Evolutionary conservation across 2,329 filamentous ascomycete species (phyloP).

Genomic region (Colletotrichum sp.): DNA sequence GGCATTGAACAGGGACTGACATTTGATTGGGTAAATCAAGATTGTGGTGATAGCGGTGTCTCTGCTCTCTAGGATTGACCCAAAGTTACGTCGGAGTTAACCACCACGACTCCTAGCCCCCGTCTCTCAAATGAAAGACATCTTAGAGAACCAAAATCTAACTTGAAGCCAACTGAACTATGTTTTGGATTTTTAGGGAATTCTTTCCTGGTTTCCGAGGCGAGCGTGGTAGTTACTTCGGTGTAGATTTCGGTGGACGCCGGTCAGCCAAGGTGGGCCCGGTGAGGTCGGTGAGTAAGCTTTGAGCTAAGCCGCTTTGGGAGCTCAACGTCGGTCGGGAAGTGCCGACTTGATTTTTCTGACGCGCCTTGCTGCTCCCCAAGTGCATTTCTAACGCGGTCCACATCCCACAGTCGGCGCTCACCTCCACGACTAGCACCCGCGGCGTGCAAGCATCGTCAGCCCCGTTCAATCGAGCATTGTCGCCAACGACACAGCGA

Average conservation of each 20-base stretch:
- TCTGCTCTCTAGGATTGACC: background rate
- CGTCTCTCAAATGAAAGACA: background rate
- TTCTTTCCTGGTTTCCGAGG: background rate
- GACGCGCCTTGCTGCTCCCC: constrained; percentile 16
- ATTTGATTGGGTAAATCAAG: background rate
- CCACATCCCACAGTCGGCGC: constrained; percentile 13
- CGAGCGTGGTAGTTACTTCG: background rate
- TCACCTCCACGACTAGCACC: constrained; percentile 4
- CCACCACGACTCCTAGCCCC: background rate
- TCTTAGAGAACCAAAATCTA: rapidly evolving
- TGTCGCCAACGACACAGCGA: background rate
- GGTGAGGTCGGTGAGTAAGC: background rate
- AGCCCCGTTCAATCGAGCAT: background rate
- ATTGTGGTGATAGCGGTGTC: background rate
- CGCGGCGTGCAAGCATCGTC: background rate
- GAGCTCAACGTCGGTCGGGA: background rate
- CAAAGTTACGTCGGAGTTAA: background rate
- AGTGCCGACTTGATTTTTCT: constrained; percentile 21
- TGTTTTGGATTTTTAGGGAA: background rate
- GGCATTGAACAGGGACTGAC: background rate
- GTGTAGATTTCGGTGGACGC: background rate
- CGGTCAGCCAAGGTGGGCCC: background rate
- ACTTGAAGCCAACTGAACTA: background rate
- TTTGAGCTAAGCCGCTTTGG: background rate
- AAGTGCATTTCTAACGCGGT: constrained; percentile 20